Percentiles rank a stretch among this genome's conserved stretches.
Conservation (phyloP, 257 asterid genomes). For the Lycium barbarum region DNA sequence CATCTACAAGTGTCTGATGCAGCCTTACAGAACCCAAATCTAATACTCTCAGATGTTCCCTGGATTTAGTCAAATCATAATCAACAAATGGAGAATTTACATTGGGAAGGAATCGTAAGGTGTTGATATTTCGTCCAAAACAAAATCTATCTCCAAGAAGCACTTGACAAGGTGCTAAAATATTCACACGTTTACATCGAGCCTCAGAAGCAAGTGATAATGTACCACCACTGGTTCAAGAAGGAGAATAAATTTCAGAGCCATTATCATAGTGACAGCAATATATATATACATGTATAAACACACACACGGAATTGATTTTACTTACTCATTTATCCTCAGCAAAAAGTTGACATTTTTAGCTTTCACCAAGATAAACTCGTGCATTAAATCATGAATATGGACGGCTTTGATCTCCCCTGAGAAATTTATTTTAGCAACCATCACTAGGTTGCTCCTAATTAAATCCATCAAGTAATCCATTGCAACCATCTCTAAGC, state of each 20-base stretch:
- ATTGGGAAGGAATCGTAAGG: background rate
- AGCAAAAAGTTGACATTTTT: background rate
- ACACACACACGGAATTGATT: too few relatives aligned
- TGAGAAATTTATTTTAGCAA: background rate
- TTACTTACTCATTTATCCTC: background rate
- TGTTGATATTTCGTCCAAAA: background rate
- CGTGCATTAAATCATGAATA: background rate
- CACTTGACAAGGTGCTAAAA: background rate
- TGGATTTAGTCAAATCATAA: background rate
- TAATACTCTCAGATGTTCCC: background rate
- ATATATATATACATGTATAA: too few relatives aligned
- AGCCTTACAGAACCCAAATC: background rate
- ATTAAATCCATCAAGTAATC: slow-evolving; percentile 15
- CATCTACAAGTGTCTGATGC: background rate
- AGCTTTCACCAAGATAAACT: background rate
- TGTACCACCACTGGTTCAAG: background rate
- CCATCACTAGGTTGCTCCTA: background rate
- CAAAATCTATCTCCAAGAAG: background rate
- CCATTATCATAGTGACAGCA: too few relatives aligned
- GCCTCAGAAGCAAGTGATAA: too few relatives aligned
- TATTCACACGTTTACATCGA: background rate
- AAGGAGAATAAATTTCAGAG: background rate
- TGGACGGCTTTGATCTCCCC: background rate
- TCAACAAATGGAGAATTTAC: background rate
- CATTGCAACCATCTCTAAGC: background rate